Base-by-base conservation (phyloP, 2,329 filamentous ascomycete genomes). In the Talaromyces sp. region DNA sequence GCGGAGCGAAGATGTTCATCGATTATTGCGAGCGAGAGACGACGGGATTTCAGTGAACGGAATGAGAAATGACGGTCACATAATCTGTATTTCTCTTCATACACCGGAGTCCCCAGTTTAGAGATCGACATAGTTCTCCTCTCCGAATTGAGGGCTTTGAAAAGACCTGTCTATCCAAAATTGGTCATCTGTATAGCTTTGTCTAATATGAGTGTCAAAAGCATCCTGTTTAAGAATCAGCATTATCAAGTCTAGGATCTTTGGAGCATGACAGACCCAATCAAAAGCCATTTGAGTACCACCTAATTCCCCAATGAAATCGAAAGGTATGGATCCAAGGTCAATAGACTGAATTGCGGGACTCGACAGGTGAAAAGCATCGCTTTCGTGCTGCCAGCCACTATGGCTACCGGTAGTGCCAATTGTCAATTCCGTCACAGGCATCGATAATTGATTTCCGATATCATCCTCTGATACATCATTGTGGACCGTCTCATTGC, bases 1-100 rank as follows among this genome's bases (percentile, higher is more conserved):
- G 73, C 3, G 67, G 70, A 52, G 71, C 74, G 50, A 68, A 69
- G 67, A 75, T 72, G 67, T 75, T 82, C 56, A 79, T 75, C 75
- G 71, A 75, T 43, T 80, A 75, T 73, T 79, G 76, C 69, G 78
- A 58, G 37, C 37, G 54, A 41, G 52, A 63, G 62, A 63, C 70
- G 45, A 33, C 1, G 4, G 33, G 39, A 14, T 63, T 35, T 58
- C 60, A 54, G 35, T 56, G 11, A 39, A 11, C n/a, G 41, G 3
- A n/a, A 19, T 45, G n/a, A n/a, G 41, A 45, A n/a, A 45, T 19
- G n/a, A 45, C 39, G 24, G 3, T 60, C n/a, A 9, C 9, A 60
- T 31, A 13, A 47, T n/a, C 10, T 60, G 31, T 24, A 60, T 16
- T 31, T 22, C 27, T 45, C 10, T 2, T 45, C 16, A 19, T 45